Conservation (phyloP, 139 green algal species). For the Desmodesmus armatus region DNA sequence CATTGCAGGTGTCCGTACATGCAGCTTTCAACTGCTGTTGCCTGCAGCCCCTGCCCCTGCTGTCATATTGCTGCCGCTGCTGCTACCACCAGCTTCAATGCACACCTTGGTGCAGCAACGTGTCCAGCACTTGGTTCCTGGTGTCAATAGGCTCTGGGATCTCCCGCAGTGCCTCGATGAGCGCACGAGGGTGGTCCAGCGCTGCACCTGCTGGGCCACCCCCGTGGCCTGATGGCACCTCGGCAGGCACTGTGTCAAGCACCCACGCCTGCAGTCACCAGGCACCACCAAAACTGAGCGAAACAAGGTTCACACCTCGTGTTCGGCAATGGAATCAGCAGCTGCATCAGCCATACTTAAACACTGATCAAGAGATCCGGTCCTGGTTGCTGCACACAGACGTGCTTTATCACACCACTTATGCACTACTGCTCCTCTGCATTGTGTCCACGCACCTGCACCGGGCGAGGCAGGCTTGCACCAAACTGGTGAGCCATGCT, state of each 20-base stretch:
- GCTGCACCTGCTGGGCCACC: slow-evolving; percentile 51
- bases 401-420: too few relatives aligned
- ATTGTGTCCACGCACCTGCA: slow-evolving; percentile 81
- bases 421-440: too few relatives aligned
- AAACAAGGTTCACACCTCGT: too few relatives aligned
- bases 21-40: too few relatives aligned
- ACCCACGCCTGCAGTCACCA: slow-evolving; percentile 96
- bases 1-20: background rate
- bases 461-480: slow-evolving; percentile 76
- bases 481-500: slow-evolving; percentile 92
- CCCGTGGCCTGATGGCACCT: slow-evolving; percentile 74
- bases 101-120: slow-evolving; percentile 25
- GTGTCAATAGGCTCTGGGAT: slow-evolving; percentile 72
- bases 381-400: too few relatives aligned
- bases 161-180: slow-evolving; percentile 81
- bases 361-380: too few relatives aligned
- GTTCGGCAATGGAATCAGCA: too few relatives aligned
- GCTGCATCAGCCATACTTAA: too few relatives aligned
- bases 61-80: too few relatives aligned
- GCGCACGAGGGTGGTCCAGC: slow-evolving; percentile 81
- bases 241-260: slow-evolving; percentile 89
- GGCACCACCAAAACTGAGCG: too few relatives aligned
- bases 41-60: too few relatives aligned
- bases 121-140: slow-evolving; percentile 69
- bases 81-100: too few relatives aligned